Evolutionary conservation across 768 basidiomycete genomes (phyloP), one percentile per base, ranked within the genome.

Genomic region (Macrolepiota albuminosa): DNA sequence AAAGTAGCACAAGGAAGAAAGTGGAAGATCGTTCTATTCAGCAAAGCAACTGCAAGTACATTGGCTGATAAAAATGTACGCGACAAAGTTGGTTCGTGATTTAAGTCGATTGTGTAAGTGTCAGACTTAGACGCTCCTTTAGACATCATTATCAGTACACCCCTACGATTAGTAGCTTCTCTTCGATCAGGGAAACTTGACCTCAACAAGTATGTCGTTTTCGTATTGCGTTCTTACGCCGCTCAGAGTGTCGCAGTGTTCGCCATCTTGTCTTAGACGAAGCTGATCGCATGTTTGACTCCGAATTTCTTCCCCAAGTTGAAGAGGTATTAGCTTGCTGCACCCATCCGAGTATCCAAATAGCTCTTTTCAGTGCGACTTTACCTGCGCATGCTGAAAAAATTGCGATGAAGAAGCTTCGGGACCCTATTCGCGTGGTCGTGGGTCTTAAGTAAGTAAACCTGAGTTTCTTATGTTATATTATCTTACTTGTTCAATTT

Each of bases 131-230:
- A 64, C n/a, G 1, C 40, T 63, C 26, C 14, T 42, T 5, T 60
- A 93, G 97, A 99, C 67, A 81, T 98, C 61, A 82, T 99, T 58
- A 87, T 99, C 61, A 89, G 91, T 62, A 99, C 97, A 1, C 97
- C 97, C 0, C 78, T 98, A 51, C 85, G 95, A 50, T 76, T 99
- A 33, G 88, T 98, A 47, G 82, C 89, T 42, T 84, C 95, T 0
- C 72, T 98, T 16, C 87, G 88, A 65, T 78, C 84, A 10, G 84
- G 85, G 0, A 77, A 75, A 26, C 66, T 96, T 40, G 83, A 86
- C 54, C 72, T 95, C 29, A 73, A 82, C 66, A 93, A 92, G 93
- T 95, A 66, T 63, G 86, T 75, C 10, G 16, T 57, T 46, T 59
- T 59, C 34, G 0, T 43, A n/a, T 39, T 9, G 24, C 13, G 14